Evolutionary conservation across 495 filamentous ascomycete genomes (phyloP).

Genomic region (Aspergillus asperescens): DNA sequence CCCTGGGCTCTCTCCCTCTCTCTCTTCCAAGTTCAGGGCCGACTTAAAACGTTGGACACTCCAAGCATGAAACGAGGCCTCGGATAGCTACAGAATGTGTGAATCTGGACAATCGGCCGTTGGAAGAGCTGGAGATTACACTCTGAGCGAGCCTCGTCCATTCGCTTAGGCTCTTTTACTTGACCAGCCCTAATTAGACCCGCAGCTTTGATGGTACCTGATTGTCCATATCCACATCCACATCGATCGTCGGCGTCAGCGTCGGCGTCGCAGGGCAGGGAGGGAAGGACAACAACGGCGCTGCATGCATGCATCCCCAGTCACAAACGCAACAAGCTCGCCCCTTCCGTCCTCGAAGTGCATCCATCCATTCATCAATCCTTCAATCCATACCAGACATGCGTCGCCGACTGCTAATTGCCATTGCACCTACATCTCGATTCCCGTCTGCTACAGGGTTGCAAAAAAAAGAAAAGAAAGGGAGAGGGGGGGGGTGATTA

Average conservation of each 20-base stretch:
- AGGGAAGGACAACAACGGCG: conserved; percentile 13
- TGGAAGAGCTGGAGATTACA: too few species aligned
- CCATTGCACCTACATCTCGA: background rate
- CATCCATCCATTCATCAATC: too few species aligned
- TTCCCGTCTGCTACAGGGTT: too few species aligned
- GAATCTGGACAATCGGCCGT: too few species aligned
- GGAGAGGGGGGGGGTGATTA: too few species aligned
- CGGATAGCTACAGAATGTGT: conserved; percentile 5
- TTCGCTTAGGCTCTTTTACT: background rate
- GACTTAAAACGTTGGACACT: too few species aligned
- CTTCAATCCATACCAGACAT: conserved; percentile 2
- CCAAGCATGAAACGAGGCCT: too few species aligned
- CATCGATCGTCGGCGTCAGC: too few species aligned
- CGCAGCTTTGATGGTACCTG: background rate
- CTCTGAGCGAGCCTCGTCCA: too few species aligned
- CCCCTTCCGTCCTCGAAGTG: conserved; percentile 8
- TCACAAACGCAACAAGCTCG: conserved; percentile 13
- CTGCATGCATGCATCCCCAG: conserved; percentile 17
- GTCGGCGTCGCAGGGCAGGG: background rate
- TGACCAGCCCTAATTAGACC: conserved; percentile 3
- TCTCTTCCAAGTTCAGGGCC: too few species aligned
- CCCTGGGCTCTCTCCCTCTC: background rate
- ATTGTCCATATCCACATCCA: background rate
- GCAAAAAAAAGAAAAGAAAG: too few species aligned
- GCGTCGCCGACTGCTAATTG: conserved; percentile 8